phyloP scores from a whole-genome alignment of 2,329 filamentous ascomycete genomes.

The Aureobasidium sp. region DNA sequence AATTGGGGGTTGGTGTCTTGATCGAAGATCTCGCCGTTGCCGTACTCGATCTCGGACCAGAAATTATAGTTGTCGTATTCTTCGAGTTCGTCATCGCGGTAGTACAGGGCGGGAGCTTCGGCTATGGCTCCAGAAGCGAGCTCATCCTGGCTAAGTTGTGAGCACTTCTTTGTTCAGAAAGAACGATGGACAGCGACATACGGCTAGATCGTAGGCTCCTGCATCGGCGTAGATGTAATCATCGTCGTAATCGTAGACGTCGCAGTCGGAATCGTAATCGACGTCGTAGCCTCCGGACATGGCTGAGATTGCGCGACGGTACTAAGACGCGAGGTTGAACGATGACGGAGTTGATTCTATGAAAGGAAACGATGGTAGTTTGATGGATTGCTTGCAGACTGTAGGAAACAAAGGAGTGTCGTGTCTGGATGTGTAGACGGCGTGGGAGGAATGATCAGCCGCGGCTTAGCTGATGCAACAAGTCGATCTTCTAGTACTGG shows the following conservation, averaged over 20 bases:
- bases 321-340: not conserved
- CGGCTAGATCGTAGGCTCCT: constrained; percentile 44
- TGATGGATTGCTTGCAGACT: not conserved
- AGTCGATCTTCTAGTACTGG: not conserved
- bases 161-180: not conserved
- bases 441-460: not conserved
- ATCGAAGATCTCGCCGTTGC: constrained; percentile 51
- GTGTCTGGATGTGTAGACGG: not conserved
- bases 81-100: constrained; percentile 34
- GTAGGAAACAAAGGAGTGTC: constrained; percentile 1
- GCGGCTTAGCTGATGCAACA: not conserved
- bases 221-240: constrained; percentile 51
- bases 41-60: constrained; percentile 55
- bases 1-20: constrained; percentile 20
- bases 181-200: constrained; percentile 29
- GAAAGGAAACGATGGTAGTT: not conserved
- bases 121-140: constrained; percentile 53
- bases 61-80: constrained; percentile 56
- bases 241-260: constrained; percentile 42
- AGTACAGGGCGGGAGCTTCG: constrained; percentile 44
- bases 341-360: not conserved
- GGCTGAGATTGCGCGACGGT: not conserved
- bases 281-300: constrained; percentile 10
- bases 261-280: constrained; percentile 42
- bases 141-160: constrained; percentile 43